Evolutionary conservation across 2,329 filamentous ascomycete genomes (phyloP).

Genomic region (Epichloe baconii): DNA sequence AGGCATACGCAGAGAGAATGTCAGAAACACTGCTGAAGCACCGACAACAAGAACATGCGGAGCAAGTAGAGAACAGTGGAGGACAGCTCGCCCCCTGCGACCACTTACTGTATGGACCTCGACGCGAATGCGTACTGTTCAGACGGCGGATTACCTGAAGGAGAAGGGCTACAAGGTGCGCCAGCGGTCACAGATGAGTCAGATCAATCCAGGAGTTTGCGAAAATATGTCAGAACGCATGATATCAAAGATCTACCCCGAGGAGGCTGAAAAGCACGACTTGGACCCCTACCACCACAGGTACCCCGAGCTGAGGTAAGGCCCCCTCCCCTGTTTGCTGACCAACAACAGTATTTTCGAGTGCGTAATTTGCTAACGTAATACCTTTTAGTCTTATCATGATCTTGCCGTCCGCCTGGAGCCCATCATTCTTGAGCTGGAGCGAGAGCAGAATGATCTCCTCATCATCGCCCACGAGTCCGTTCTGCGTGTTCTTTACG

Average conservation of each 20-base stretch:
- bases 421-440: constrained; percentile 92
- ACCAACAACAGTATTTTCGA: background rate
- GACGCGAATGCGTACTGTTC: constrained; percentile 75
- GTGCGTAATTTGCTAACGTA: background rate
- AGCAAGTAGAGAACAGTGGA: constrained; percentile 48
- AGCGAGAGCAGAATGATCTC: constrained; percentile 94
- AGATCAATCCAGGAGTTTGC: constrained; percentile 91
- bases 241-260: constrained; percentile 71
- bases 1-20: constrained; percentile 74
- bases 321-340: background rate
- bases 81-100: constrained; percentile 60
- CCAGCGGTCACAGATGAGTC: constrained; percentile 91
- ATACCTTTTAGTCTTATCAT: constrained; percentile 68
- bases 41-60: constrained; percentile 66
- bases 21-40: constrained; percentile 71
- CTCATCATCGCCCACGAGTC: constrained; percentile 97
- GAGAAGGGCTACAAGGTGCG: constrained; percentile 72
- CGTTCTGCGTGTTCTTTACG: constrained; percentile 91
- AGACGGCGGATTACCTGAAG: constrained; percentile 75
- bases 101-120: constrained; percentile 91
- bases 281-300: constrained; percentile 93
- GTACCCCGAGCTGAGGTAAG: constrained; percentile 77
- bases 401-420: constrained; percentile 96
- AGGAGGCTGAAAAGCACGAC: constrained; percentile 87
- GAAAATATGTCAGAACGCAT: constrained; percentile 80